Evolutionary conservation across 2,329 filamentous ascomycete species (phyloP), one percentile per base, ranked within the genome.

Genomic region (Phyllosticta ampelicida): DNA sequence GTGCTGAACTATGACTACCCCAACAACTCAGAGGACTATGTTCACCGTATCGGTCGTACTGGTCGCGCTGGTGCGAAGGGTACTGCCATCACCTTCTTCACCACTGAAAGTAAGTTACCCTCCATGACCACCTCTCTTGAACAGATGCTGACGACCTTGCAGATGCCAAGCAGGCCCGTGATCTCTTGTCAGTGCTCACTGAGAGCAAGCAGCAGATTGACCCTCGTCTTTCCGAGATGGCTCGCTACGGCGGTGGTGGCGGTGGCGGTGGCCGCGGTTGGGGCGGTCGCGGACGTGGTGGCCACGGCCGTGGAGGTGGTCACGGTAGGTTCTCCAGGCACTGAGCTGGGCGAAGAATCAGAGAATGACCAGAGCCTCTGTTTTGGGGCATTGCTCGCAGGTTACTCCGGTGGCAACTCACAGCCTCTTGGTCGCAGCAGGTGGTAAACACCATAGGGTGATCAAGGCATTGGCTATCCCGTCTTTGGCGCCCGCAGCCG

Each of bases 1-100:
- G 94, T 99, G 78, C 84, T 99, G 79, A 97, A 97, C 86, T 96
- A 97, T 89, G 94, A 97, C 76, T 97, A 97, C 78, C 92, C 92
- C 75, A 97, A 97, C 81, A 97, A 86, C 73, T 85, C 82, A 68
- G 83, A 86, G 73, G 83, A 86, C 69, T 86, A 86, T 68, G 80
- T 86, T 71, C 83, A 86, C 73, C 82, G 83, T 70, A 85, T 85
- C 72, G 83, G 83, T 71, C 81, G 83, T 76, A 86, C 83, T 71
- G 83, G 79, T 75, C 82, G 83, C 80, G 82, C 82, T 72, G 94
- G 94, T 78, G 86, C 87, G 70, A 89, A 86, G 65, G 94, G 94
- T 78, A 97, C 91, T 68, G 94, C 94, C 73, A 97, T 97, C 72
- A 97, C 94, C 65, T 84, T 99, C 70, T 99, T 99, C 78, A 97